Base-by-base conservation (phyloP, 345 rosid genomes). In the Syzygium aromaticum region DNA sequence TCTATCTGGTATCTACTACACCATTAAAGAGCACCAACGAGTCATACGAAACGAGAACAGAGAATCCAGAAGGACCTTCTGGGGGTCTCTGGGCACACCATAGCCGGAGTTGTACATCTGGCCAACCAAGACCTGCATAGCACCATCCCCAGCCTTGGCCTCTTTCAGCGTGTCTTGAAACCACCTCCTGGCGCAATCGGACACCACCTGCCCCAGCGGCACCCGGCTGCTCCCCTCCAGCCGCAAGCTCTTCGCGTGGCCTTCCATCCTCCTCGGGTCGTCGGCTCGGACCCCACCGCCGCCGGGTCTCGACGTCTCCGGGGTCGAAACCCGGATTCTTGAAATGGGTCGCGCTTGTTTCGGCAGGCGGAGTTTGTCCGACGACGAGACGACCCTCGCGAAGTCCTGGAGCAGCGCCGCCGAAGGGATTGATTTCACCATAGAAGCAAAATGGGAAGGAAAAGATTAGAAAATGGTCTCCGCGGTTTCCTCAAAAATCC, bases 41-140 rank as follows among this genome's bases (percentile, higher is more conserved):
- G 22, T 33, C 49, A 78, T 54, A 19, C 38, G 49, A n/a, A 84
- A 46, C 28, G 84, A 54, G 13, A 38, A 30, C 9, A 82, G 77
- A 30, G 51, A 61, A 40, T 19, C 40, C 51, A 30, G 19, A 63
- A 40, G 56, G 53, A 95, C 98, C 99, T 97, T 95, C 86, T 89
- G 92, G 59, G 92, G 89, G 85, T 97, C 96, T 93, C 91, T 92
- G 4, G 97, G 88, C 88, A 96, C 94, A 8, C 99, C 98, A 89
- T 93, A 94, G 84, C 98, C 99, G 82, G 88, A 91, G 57, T 90
- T 90, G 90, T 96, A 95, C 99, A 97, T 96, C 91, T 96, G 98
- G 4, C 95, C 99, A 19, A 97, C 98, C 86, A 97, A 91, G 23
- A 96, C 92, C 90, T 95, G 97, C 98, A 96, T 97, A 67, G 93